These are phyloP conservation scores for Elongisporangium prolatum DNA, from an alignment of 352 stramenopile genomes.

Conservation along the genomic window DNA sequence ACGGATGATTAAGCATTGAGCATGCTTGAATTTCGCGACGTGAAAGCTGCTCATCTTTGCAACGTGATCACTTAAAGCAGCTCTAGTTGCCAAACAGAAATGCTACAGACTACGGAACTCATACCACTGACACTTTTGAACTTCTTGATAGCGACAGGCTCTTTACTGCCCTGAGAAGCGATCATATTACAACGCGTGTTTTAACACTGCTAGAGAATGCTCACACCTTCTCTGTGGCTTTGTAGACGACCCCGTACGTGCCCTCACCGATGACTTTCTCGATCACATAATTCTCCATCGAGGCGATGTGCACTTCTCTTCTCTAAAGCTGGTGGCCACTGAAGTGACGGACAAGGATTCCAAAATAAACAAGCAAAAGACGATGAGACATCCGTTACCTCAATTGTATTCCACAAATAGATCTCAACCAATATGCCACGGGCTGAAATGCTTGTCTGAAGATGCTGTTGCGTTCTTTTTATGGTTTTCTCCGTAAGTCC, in stretches of 20 bases:
- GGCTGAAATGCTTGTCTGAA: not conserved
- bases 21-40: slow-evolving; percentile 80
- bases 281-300: slow-evolving; percentile 77
- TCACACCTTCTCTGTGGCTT: slow-evolving; percentile 67
- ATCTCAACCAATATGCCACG: not conserved
- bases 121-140: slow-evolving; percentile 66
- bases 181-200: slow-evolving; percentile 1
- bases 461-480: not conserved
- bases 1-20: slow-evolving; percentile 76
- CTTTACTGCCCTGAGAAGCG: slow-evolving; percentile 36
- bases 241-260: slow-evolving; percentile 81
- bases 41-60: slow-evolving; percentile 64
- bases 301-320: not conserved
- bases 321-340: not conserved
- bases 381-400: not conserved
- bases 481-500: slow-evolving; percentile 3
- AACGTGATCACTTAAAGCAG: not conserved
- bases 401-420: not conserved
- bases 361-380: slow-evolving; percentile 3
- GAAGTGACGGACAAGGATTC: not conserved
- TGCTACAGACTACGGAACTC: not conserved
- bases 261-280: slow-evolving; percentile 83
- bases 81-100: not conserved
- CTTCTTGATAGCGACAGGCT: slow-evolving; percentile 79
- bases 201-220: not conserved